Base-by-base conservation (phyloP, 116 monocot genomes). In the Iris pallida region DNA sequence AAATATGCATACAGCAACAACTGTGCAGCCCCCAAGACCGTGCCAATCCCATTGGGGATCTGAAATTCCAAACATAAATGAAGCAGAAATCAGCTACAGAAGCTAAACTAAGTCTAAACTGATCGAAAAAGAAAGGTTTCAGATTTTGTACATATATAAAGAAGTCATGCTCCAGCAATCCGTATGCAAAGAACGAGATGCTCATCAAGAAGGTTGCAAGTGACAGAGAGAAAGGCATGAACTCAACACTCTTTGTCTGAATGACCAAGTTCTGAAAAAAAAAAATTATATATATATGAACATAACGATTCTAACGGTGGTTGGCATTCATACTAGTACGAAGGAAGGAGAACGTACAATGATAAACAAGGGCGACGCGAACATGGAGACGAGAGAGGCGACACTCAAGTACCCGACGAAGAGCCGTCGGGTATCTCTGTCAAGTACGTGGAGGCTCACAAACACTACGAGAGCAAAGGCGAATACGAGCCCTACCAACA, bases 201-300 rank as follows among this genome's bases (percentile, higher is more conserved):
- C 95, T 95, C 88, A 95, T 95, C 71, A 91, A 74, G 70, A 95
- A 95, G 44, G 91, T 95, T 14, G 91, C 77, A 44, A 91, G 79
- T 11, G 95, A 95, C 4, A 95, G 68, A 69, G 88, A 91, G 66
- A 95, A 95, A 8, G 95, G 91, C 91, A 95, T 95, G 84, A 82
- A 95, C 58, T 95, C 95, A 20, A 95, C 91, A 40, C 95, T 95
- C 71, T 16, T 80, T 0, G 84, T 95, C 68, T 64, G 77, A 20
- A 95, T 88, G 66, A 95, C 95, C 84, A 95, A 79, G 60, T 84
- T 91, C 95, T 94, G 72, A 47, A 42, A 57, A 16, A 51, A 40
- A 0, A 52, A 13, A 65, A 20, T 18, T 43, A 65, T 46, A 46
- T 17, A 20, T 52, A n/a, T n/a, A n/a, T n/a, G n/a, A n/a, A n/a